Evolutionary conservation across 179 eudicot species (phyloP), one percentile per base, ranked within the genome.

Genomic region (Beta lomatogona): DNA sequence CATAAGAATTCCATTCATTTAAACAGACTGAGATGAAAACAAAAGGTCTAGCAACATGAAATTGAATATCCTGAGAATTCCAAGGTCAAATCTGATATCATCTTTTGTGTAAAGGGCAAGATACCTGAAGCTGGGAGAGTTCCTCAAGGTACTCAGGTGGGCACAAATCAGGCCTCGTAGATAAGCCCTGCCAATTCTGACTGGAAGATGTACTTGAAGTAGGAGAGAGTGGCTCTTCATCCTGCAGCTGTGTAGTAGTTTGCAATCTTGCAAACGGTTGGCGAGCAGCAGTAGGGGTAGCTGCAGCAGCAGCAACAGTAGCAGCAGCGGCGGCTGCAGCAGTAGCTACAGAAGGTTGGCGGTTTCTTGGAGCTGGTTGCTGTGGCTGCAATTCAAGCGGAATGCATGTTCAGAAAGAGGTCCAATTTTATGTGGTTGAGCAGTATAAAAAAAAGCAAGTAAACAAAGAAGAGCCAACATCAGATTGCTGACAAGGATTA

Each of bases 201-300:
- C 86, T 82, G 60, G 91, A 89, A 16, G 91, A 82, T 71, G 86
- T 22, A 75, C 88, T 87, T 45, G 98, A 85, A 79, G 88, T 77
- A 50, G 92, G 91, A 83, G 97, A 86, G 36, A 90, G 81, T 55
- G 82, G 89, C 74, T 84, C 88, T 65, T 87, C 89, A 77, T 46
- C 68, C 36, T 85, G 86, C 28, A 70, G 75, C 54, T 79, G 82
- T 46, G 70, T 25, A 19, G 71, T 53, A 73, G 45, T 6, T 73
- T 73, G 76, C 0, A 21, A 25, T 25, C 28, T 25, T 25, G 28
- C 28, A 25, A 1, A 25, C 28, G 28, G 1, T 25, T 25, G 28
- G 11, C 44, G 44, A 21, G 45, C 60, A 73, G 76, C 18, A 54
- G 60, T 44, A 5, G 76, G 44, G 6, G 48, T 5, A 60, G 65